Conservation (phyloP, 768 basidiomycete genomes). For the Boletus sp. region DNA sequence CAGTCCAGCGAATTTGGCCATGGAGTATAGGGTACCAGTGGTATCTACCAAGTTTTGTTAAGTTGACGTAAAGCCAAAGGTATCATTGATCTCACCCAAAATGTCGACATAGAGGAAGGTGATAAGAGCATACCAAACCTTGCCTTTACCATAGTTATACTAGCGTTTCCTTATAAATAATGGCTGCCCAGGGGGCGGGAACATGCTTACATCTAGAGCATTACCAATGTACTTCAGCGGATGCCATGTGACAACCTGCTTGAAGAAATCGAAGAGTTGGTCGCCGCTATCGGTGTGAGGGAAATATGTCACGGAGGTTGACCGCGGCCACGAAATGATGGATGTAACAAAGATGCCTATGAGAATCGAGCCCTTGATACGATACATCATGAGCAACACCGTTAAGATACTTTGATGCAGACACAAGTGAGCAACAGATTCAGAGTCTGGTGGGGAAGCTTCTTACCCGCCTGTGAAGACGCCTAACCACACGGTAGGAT, state of each 20-base stretch:
- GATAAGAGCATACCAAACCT: conserved; percentile 83
- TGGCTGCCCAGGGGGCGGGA: neutral
- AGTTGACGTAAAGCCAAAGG: neutral
- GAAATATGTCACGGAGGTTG: conserved; percentile 78
- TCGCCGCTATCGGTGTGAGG: conserved; percentile 70
- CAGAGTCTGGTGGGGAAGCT: neutral
- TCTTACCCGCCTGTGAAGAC: conserved; percentile 78
- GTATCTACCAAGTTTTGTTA: conserved; percentile 28
- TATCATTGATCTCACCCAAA: conserved; percentile 47
- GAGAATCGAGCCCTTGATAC: conserved; percentile 78
- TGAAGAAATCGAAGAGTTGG: conserved; percentile 79
- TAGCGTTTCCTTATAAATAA: conserved; percentile 24
- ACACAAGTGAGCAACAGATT: conserved; percentile 4
- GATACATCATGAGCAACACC: conserved; percentile 78
- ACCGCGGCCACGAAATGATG: conserved; percentile 86
- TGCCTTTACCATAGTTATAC: conserved; percentile 59
- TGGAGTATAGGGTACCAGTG: conserved; percentile 79
- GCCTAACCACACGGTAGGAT: conserved; percentile 85
- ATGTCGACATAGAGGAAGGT: conserved; percentile 92
- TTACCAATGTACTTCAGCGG: conserved; percentile 61
- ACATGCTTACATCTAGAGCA: conserved; percentile 56
- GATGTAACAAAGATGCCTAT: conserved; percentile 84
- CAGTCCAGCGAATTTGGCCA: conserved; percentile 90
- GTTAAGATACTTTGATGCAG: conserved; percentile 58
- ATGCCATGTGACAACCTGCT: conserved; percentile 77